Evolutionary conservation across 169 alveolate genomes (phyloP), one percentile per base, ranked within the genome.

Genomic region (Plasmodium fragile): DNA sequence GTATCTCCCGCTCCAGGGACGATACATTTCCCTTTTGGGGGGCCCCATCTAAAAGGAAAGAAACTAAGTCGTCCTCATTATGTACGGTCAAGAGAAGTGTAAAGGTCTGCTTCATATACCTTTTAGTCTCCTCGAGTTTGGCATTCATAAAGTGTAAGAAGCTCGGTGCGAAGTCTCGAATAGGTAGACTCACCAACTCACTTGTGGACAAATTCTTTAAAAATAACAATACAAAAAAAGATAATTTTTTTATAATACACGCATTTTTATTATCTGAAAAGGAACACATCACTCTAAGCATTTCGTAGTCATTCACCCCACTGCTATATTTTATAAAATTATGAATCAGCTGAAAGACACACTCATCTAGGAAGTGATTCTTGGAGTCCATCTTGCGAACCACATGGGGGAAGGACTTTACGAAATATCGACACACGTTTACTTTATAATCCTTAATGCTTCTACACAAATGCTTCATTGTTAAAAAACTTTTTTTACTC

Each of bases 121-220:
- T 71, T 72, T 89, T 89, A 0, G 94, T 89, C n/a, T 89, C 77
- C 69, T 78, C 90, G 41, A 89, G 71, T 55, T 89, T 89, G 11
- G 94, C 94, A 34, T 89, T 89, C 4, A 89, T 89, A 45, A 89
- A 89, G 55, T 89, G 70, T 36, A 89, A 49, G 53, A 89, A 89
- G 22, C 82, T 71, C 28, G 25, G 81, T 59, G 94, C 36, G 70
- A 89, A 89, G 39, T 89, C 82, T n/a, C 82, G 30, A 36, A 89
- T 32, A 10, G 49, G 69, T 39, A 89, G 25, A 36, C 36, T 77
- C 1, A 28, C 69, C 71, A 89, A 78, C 43, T 89, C 89, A 13
- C 30, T 79, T 30, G 43, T 41, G 10, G 94, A 77, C 43, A 89
- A 78, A 45, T 89, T 89, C n/a, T 89, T 89, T 89, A 89, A 22